Evolutionary conservation across 2,329 filamentous ascomycete genomes (phyloP), one percentile per base, ranked within the genome.

Genomic region (Colletotrichum higginsianum): DNA sequence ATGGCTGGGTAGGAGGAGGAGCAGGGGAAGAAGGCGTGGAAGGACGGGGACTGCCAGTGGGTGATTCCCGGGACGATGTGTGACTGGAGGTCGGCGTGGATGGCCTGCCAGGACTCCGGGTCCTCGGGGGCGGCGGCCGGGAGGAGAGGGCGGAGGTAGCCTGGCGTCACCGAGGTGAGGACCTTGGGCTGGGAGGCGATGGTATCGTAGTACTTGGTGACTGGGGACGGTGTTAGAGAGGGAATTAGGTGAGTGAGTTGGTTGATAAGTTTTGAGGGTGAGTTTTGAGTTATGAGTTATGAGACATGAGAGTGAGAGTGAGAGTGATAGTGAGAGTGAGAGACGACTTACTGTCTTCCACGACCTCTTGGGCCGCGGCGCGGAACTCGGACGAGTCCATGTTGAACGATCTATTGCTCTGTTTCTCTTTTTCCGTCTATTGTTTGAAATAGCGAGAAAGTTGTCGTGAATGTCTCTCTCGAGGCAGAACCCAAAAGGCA

Each of bases 21-120:
- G 61, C 94, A 94, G 1, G 96, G 93, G 83, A 96, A 98, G 86
- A 97, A 98, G 55, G 96, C 96, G 90, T 98, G 94, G 87, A 98
- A 98, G 79, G 96, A 95, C 18, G 94, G 96, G 2, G 92, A 94
- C 80, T 97, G 92, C 95, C 96, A 98, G 83, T 98, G 96, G 0
- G 96, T 98, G 66, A 98, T 86, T 7, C 96, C 96, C 0, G 96
- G 96, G 79, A 98, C 90, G 79, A 98, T 98, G 80, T 96, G 94
- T 55, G 88, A 84, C 76, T 95, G 92, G 62, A 98, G 91, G 79
- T 98, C 96, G 68, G 90, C 87, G 77, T 94, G 93, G 78, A 98
- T 98, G 63, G 89, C 86, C 26, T 86, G 83, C 94, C 95, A 98
- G 78, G 88, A 84, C 85, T 92, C 94, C 77, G 88, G 93, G 70